Evolutionary conservation across 345 rosid species (phyloP).

Genomic region (Salix dunnii): DNA sequence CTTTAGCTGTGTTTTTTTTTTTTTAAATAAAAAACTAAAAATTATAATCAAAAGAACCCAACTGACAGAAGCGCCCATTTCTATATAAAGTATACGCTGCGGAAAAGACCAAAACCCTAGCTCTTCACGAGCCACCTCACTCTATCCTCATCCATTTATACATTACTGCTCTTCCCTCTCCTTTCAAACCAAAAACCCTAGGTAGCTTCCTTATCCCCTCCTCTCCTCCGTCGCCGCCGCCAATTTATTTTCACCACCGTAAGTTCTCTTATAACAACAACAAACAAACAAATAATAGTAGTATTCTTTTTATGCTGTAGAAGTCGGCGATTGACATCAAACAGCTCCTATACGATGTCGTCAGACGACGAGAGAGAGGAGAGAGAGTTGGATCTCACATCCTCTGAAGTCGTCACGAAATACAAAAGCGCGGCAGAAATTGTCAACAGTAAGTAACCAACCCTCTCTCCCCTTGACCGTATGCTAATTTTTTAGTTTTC

Average conservation of each 20-base stretch:
- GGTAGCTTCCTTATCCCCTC: not conserved
- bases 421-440: slow-evolving; percentile 96
- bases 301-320: not conserved
- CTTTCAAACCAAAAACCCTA: not conserved
- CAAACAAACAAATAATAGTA: not conserved
- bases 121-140: slow-evolving; percentile 11
- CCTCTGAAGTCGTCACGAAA: slow-evolving; percentile 91
- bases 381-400: slow-evolving; percentile 92
- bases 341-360: slow-evolving; percentile 55
- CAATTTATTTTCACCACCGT: not conserved
- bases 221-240: not conserved
- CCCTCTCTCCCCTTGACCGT: not conserved
- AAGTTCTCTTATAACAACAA: not conserved
- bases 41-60: not conserved
- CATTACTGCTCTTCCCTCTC: not conserved
- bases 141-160: too few species aligned
- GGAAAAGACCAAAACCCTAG: slow-evolving; percentile 11
- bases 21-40: too few species aligned
- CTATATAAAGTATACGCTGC: slow-evolving; percentile 6
- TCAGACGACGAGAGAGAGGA: slow-evolving; percentile 91
- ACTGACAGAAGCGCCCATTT: not conserved
- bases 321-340: not conserved
- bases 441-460: slow-evolving; percentile 57
- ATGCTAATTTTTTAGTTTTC: not conserved
- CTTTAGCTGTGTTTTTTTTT: too few species aligned